phyloP scores from a whole-genome alignment of 1,284 basidiomycete genomes.

The Trichosporon asahii region DNA sequence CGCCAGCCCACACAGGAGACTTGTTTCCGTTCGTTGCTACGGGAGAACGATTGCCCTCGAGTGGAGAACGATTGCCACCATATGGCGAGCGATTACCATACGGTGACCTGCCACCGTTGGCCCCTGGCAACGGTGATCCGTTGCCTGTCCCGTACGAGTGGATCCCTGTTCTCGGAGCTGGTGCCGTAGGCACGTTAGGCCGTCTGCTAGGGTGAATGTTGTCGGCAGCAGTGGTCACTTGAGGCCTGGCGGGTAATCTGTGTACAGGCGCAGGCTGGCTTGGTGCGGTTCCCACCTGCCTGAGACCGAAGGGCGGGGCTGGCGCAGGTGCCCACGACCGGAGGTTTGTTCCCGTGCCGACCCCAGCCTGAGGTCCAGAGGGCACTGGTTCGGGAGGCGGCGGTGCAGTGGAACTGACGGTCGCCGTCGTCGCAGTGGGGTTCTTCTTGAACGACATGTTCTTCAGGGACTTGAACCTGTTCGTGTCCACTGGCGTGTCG shows the following conservation, averaged over 20 bases:
- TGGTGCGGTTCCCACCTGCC: background rate
- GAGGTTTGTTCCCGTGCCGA: background rate
- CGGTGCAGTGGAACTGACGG: background rate
- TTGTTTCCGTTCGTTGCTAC: background rate
- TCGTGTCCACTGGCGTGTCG: constrained; percentile 20
- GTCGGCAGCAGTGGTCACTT: background rate
- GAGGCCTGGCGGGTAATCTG: background rate
- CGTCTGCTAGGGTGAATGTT: background rate
- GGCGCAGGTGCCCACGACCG: background rate
- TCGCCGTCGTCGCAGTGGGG: background rate
- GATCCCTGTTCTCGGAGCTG: background rate
- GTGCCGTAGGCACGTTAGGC: background rate
- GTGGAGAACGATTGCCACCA: background rate
- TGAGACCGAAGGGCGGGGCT: background rate
- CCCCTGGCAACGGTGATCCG: background rate
- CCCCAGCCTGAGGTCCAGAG: background rate
- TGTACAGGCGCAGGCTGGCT: background rate
- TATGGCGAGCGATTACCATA: background rate
- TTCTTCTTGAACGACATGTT: constrained; percentile 8
- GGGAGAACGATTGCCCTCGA: background rate
- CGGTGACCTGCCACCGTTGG: background rate
- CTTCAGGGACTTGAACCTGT: constrained; percentile 5
- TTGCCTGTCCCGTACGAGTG: background rate
- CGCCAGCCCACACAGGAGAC: background rate
- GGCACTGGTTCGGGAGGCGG: background rate